These are phyloP conservation scores for Lippia alba DNA, from an alignment of 305 asterid species.

Conservation along the genomic window DNA sequence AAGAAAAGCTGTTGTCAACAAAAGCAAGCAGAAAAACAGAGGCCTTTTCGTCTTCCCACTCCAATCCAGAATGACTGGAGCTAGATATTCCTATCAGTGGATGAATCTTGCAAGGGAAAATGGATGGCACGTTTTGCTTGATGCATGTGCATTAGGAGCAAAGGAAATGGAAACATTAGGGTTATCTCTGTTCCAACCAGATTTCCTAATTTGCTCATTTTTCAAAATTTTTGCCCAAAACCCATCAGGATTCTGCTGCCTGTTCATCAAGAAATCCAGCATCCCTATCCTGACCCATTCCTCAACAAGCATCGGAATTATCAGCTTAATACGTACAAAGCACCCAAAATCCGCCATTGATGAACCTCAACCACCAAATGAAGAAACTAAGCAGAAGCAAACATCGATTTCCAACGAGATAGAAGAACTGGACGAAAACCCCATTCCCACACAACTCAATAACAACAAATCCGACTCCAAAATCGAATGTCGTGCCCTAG, in stretches of 20 bases:
- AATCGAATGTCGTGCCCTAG: conserved; percentile 61
- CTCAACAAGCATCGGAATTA: conserved; percentile 51
- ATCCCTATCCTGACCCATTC: conserved; percentile 45
- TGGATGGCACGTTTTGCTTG: conserved; percentile 86
- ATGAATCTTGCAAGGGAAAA: conserved; percentile 77
- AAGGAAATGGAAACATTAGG: conserved; percentile 94
- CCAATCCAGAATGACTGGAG: conserved; percentile 73
- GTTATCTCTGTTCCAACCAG: conserved; percentile 75
- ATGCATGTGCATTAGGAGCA: conserved; percentile 73
- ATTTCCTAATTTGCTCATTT: conserved; percentile 71
- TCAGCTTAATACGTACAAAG: conserved; percentile 54
- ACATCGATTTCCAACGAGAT: conserved; percentile 42
- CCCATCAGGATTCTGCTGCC: conserved; percentile 81
- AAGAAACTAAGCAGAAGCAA: conserved; percentile 38
- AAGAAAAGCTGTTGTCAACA: conserved; percentile 49
- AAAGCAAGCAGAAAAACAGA: conserved; percentile 38
- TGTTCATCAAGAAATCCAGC: conserved; percentile 67
- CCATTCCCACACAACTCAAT: background rate
- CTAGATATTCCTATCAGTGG: conserved; percentile 78
- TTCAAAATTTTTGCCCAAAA: conserved; percentile 77
- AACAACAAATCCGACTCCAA: conserved; percentile 11
- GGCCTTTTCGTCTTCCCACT: conserved; percentile 81
- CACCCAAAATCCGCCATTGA: conserved; percentile 22
- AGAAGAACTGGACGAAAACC: conserved; percentile 29
- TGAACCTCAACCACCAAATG: conserved; percentile 9